Percentiles rank a stretch among this genome's conserved stretches.
Evolutionary conservation across 2,329 filamentous ascomycete genomes (phyloP).

Genomic region (Phaeophleospora eucalypticola): DNA sequence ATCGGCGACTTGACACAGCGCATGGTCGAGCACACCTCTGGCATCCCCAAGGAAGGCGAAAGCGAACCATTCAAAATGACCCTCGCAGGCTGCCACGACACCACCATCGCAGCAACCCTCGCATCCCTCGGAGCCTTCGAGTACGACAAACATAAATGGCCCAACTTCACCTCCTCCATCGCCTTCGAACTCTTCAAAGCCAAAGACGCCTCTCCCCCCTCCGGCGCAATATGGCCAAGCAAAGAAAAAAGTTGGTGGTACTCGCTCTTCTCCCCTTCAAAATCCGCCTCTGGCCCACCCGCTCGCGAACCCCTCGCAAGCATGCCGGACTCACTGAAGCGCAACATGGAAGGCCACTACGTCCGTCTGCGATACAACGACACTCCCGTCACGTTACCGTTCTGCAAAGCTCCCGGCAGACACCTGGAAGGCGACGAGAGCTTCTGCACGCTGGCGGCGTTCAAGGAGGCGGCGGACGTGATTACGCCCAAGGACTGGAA

Average conservation of each 20-base stretch:
- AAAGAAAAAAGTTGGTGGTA: conserved; percentile 27
- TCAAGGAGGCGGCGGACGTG: conserved; percentile 88
- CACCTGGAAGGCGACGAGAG: conserved; percentile 82
- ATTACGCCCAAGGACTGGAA: conserved; percentile 82
- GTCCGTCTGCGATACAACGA: conserved; percentile 93
- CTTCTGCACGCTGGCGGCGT: conserved; percentile 88
- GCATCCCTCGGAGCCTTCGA: conserved; percentile 75
- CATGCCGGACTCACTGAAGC: conserved; percentile 55
- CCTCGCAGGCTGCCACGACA: conserved; percentile 86
- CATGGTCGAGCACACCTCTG: conserved; percentile 44
- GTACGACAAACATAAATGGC: conserved; percentile 64
- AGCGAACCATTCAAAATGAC: conserved; percentile 64
- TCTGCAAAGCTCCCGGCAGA: conserved; percentile 70
- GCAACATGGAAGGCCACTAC: conserved; percentile 69
- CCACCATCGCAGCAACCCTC: conserved; percentile 77
- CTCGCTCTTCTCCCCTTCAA: conserved; percentile 23
- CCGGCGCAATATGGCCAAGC: conserved; percentile 15
- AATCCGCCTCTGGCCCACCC: conserved; percentile 7
- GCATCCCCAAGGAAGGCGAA: conserved; percentile 31
- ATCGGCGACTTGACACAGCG: conserved; percentile 71
- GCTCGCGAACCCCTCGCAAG: conserved; percentile 54
- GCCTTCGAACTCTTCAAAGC: conserved; percentile 83
- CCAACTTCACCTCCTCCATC: conserved; percentile 87
- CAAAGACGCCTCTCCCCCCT: conserved; percentile 22
- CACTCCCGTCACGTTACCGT: conserved; percentile 72